These are phyloP conservation scores for Xylariaceae sp. DNA, from an alignment of 2,329 filamentous ascomycete genomes.

Conservation along the genomic window DNA sequence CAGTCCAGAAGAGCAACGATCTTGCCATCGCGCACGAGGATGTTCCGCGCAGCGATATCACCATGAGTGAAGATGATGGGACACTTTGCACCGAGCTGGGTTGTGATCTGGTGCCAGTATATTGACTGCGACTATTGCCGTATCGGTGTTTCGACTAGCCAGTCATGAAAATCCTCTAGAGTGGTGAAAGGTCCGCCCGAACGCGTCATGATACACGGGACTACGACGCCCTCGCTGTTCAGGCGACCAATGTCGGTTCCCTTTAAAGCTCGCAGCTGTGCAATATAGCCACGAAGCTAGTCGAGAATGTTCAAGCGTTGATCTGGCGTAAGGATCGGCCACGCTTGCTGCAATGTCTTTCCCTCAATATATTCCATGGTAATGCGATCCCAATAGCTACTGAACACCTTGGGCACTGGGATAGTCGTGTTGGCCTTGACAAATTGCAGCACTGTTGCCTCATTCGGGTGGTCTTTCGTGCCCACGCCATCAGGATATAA, in stretches of 20 bases:
- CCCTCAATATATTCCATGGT: conserved; percentile 10
- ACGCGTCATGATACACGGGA: conserved; percentile 5
- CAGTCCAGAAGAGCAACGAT: conserved; percentile 9
- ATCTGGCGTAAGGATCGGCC: conserved; percentile 6
- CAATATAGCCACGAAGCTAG: conserved; percentile 7
- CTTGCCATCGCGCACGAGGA: conserved; percentile 4
- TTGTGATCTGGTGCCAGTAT: conserved; percentile 8
- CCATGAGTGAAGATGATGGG: conserved; percentile 8
- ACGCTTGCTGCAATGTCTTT: conserved; percentile 4
- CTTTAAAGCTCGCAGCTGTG: conserved; percentile 7
- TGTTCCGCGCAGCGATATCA: conserved; percentile 7
- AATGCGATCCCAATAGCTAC: conserved; percentile 8
- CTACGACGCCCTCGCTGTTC: conserved; percentile 1
- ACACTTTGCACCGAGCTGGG: conserved; percentile 2
- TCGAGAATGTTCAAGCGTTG: conserved; percentile 5
- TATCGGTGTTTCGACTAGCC: conserved; percentile 3
- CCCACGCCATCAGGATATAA: conserved; percentile 4
- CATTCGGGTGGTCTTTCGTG: conserved; percentile 7
- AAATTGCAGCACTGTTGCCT: conserved; percentile 6
- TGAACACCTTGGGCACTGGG: conserved; percentile 6
- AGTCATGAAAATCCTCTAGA: conserved; percentile 5
- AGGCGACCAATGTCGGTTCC: conserved; percentile 6
- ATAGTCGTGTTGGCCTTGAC: conserved; percentile 8
- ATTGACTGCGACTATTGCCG: conserved; percentile 1
- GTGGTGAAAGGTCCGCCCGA: conserved; percentile 6